Conservation (phyloP, 2,329 filamentous ascomycete species). For the Beauveria sp. region DNA sequence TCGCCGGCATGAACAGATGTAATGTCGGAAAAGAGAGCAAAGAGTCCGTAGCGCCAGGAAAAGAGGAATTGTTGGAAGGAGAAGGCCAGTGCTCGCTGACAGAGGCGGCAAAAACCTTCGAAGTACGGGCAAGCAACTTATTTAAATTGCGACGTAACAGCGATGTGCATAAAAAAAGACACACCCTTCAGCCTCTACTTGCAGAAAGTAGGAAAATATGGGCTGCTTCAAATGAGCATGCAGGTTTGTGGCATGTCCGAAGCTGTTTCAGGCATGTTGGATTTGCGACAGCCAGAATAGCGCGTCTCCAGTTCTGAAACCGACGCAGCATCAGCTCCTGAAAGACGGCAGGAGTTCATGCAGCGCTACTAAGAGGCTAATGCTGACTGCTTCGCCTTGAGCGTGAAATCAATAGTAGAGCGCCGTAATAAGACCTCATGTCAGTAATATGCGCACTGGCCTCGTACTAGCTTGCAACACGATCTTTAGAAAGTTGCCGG, state of each 20-base stretch:
- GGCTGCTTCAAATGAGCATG: background rate
- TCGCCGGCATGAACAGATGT: background rate
- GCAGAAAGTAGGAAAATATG: background rate
- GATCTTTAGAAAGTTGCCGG: background rate
- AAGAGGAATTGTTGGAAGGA: background rate
- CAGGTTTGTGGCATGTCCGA: background rate
- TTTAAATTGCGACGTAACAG: background rate
- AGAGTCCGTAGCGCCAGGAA: background rate
- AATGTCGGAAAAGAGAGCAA: background rate
- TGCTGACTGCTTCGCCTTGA: background rate
- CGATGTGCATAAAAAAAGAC: background rate
- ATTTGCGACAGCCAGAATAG: constrained; percentile 1
- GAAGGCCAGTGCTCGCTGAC: background rate
- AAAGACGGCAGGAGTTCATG: background rate
- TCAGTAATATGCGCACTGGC: background rate
- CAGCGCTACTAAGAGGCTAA: background rate
- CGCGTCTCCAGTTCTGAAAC: constrained; percentile 6
- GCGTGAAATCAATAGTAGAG: background rate
- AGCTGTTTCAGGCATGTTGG: constrained; percentile 7
- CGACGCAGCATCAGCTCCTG: constrained; percentile 7
- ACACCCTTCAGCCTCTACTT: background rate
- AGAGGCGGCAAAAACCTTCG: background rate
- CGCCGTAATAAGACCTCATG: background rate
- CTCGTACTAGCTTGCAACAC: background rate
- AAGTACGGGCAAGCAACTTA: background rate